Conservation (phyloP, 441 rosid genomes). For the Viola pubescens region DNA sequence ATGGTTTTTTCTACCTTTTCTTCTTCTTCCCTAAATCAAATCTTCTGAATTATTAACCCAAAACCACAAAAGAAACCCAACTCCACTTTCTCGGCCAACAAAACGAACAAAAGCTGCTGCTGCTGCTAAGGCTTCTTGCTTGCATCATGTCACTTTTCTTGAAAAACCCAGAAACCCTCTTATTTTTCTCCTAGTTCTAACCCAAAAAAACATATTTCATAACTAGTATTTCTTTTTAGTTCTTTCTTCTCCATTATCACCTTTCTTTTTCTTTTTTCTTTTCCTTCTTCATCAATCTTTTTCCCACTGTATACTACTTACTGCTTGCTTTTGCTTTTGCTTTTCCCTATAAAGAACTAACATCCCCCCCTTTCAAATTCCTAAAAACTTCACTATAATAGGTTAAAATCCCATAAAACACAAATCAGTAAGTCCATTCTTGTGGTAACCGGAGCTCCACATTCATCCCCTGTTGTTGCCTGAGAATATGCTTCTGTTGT, state of each 20-base stretch:
- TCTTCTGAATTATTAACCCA: constrained; percentile 4
- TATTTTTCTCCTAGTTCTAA: constrained; percentile 19
- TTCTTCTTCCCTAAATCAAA: background rate
- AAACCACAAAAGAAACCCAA: too few relatives aligned
- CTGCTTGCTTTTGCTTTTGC: too few relatives aligned
- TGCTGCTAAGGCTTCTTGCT: background rate
- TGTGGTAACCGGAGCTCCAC: constrained; percentile 41
- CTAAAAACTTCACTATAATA: constrained; percentile 1
- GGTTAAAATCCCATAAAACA: background rate
- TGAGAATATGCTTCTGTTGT: constrained; percentile 19
- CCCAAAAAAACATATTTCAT: constrained; percentile 19
- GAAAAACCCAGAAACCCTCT: background rate
- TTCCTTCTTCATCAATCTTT: background rate
- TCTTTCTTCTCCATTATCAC: background rate
- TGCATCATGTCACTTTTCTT: background rate
- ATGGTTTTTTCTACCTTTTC: background rate
- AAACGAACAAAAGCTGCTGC: constrained; percentile 18
- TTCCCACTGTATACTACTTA: too few relatives aligned
- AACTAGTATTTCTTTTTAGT: background rate
- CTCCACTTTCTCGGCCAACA: constrained; percentile 11
- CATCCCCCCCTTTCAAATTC: background rate
- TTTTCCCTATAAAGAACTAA: too few relatives aligned
- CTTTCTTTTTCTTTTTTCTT: background rate
- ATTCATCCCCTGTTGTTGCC: constrained; percentile 21
- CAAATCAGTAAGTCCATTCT: constrained; percentile 47